These are phyloP conservation scores for Cystobasidium pallidum DNA, from an alignment of 1,284 basidiomycete genomes.

Conservation along the genomic window DNA sequence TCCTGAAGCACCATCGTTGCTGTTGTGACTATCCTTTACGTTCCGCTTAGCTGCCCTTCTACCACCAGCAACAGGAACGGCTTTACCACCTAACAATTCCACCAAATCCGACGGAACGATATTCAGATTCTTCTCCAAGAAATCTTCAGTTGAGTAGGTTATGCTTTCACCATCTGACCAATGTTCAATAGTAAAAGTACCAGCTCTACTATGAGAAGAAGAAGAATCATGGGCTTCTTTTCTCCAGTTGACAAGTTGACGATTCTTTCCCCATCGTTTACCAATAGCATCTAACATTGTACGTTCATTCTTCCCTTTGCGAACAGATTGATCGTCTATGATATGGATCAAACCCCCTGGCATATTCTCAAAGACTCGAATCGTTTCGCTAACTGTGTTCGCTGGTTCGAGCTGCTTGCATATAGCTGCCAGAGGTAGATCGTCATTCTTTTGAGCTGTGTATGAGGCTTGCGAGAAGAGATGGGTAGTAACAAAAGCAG, in stretches of 20 bases:
- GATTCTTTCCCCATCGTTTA: slow-evolving; percentile 92
- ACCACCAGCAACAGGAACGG: slow-evolving; percentile 20
- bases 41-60: slow-evolving; percentile 1
- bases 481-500: slow-evolving; percentile 77
- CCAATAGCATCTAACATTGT: slow-evolving; percentile 93
- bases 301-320: slow-evolving; percentile 85
- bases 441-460: slow-evolving; percentile 23
- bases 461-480: slow-evolving; percentile 71
- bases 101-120: slow-evolving; percentile 91
- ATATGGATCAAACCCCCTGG: slow-evolving; percentile 94
- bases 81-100: slow-evolving; percentile 70
- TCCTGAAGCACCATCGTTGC: neutral
- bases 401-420: slow-evolving; percentile 29
- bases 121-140: slow-evolving; percentile 87
- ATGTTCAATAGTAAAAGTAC: slow-evolving; percentile 90
- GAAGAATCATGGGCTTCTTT: slow-evolving; percentile 61
- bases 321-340: slow-evolving; percentile 92
- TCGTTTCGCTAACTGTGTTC: slow-evolving; percentile 68
- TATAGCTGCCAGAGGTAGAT: slow-evolving; percentile 6
- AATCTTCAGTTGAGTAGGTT: slow-evolving; percentile 84
- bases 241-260: slow-evolving; percentile 70
- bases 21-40: slow-evolving; percentile 14
- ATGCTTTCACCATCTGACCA: slow-evolving; percentile 76
- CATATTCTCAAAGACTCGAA: slow-evolving; percentile 81
- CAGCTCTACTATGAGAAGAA: slow-evolving; percentile 65